phyloP scores from a whole-genome alignment of 169 alveolate genomes.

The Eimeria praecox region DNA sequence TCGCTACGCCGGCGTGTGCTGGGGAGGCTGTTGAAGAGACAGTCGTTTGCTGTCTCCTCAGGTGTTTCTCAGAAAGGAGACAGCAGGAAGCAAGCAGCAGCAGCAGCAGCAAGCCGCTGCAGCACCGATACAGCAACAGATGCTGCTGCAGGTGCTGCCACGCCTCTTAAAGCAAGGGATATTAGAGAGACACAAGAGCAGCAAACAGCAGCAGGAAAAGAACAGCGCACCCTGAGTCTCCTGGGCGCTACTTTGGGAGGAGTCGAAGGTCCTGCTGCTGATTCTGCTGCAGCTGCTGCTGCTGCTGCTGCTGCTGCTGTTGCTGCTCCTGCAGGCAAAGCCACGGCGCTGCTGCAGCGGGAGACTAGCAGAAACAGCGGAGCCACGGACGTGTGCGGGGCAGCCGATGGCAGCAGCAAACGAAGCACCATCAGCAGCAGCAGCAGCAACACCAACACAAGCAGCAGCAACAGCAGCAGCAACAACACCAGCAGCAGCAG shows the following conservation, averaged over 20 bases:
- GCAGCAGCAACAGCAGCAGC: too few relatives aligned
- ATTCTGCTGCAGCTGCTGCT: background rate
- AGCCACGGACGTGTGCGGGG: background rate
- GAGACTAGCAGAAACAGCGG: background rate
- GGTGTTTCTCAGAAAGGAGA: background rate
- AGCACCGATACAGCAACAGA: background rate
- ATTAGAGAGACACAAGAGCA: background rate
- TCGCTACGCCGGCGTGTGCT: background rate
- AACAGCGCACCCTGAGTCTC: background rate
- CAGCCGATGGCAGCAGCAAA: background rate
- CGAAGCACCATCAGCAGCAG: background rate
- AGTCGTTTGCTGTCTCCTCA: background rate
- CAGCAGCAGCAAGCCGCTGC: background rate
- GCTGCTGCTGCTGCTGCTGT: background rate
- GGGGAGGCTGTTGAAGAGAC: background rate
- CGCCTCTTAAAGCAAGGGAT: background rate
- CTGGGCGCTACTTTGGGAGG: background rate
- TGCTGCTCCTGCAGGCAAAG: background rate
- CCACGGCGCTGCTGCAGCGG: conserved; percentile 24
- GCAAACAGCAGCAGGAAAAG: background rate
- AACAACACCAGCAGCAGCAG: too few relatives aligned
- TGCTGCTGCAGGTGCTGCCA: background rate
- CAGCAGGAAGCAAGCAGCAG: background rate
- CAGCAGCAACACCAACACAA: background rate
- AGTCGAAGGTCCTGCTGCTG: background rate